These are phyloP conservation scores for Populus euphratica DNA, from an alignment of 345 rosid genomes.

Conservation along the genomic window DNA sequence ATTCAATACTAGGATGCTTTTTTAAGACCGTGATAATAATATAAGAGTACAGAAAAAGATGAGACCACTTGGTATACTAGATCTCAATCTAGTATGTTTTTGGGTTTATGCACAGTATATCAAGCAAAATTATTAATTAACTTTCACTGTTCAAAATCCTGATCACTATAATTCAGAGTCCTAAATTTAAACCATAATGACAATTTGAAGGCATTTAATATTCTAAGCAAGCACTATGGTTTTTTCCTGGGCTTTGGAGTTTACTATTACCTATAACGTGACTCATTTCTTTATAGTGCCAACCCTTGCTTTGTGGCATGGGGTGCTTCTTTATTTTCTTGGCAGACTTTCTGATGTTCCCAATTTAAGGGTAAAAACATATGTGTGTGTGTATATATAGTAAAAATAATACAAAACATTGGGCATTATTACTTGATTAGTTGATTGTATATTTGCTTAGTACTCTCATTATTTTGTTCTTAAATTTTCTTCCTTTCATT, in stretches of 20 bases:
- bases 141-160: neutral
- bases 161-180: neutral
- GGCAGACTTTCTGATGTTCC: neutral
- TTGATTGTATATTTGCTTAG: too few species aligned
- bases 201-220: neutral
- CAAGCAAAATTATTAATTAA: neutral
- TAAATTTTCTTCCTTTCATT: too few species aligned
- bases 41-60: too few species aligned
- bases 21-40: too few species aligned
- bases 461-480: too few species aligned
- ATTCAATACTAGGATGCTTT: too few species aligned
- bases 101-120: neutral
- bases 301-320: neutral
- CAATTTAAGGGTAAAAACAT: neutral
- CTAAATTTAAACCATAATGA: too few species aligned
- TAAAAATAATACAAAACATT: neutral
- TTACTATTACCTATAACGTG: too few species aligned
- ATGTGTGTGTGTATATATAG: too few species aligned
- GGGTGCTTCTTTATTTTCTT: neutral
- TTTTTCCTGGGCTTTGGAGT: neutral
- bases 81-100: rapidly evolving
- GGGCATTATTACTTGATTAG: too few species aligned
- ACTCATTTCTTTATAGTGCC: too few species aligned
- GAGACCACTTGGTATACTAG: neutral
- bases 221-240: neutral